Base-by-base conservation (phyloP, 805 yeast species). In the Hanseniaspora valbyensis region DNA sequence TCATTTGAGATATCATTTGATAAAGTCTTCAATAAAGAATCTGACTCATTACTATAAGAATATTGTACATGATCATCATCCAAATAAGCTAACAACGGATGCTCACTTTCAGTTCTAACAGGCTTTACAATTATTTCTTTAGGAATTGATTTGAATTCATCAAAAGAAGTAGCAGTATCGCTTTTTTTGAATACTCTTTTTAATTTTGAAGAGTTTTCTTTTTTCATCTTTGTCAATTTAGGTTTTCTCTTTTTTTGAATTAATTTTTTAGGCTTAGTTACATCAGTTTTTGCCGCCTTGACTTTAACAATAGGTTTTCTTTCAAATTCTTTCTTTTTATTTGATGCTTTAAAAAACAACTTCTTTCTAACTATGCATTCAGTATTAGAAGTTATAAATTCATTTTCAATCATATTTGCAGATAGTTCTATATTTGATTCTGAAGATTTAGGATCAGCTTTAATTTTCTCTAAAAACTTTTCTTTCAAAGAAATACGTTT, bases 351-450 rank as follows among this genome's bases (percentile, higher is more conserved):
- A 18, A 45, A 45, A 24, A 13, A 38, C 14, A 45, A n/a, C 9
- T 16, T 14, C 4, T 33, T 13, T 28, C 30, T 45, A 1, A 36
- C 30, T 16, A 45, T 14, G 21, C 50, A 45, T 30, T 37, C 36
- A 9, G 40, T 45, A 7, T 28, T 40, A 6, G 43, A 12, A 3
- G 43, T 38, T 22, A 45, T 30, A 30, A 45, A 45, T 10, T 18
- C 43, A 22, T 45, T 38, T 3, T 59, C 52, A 57, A 65, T 54
- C 32, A 58, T 44, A 30, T 38, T 41, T 12, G 9, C 36, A 5
- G 40, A 37, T 5, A 29, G 21, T n/a, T 8, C 6, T 2, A 44
- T 21, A 19, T 36, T 36, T 6, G 25, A 36, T 13, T 29, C 10
- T 7, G 30, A 40, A 21, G 37, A 18, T 12, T 28, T 36, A 4